A percentile compares a stretch with the other conserved stretches of the same genome.
Conservation (phyloP, 2,329 filamentous ascomycete species). For the Zarea fungicola region DNA sequence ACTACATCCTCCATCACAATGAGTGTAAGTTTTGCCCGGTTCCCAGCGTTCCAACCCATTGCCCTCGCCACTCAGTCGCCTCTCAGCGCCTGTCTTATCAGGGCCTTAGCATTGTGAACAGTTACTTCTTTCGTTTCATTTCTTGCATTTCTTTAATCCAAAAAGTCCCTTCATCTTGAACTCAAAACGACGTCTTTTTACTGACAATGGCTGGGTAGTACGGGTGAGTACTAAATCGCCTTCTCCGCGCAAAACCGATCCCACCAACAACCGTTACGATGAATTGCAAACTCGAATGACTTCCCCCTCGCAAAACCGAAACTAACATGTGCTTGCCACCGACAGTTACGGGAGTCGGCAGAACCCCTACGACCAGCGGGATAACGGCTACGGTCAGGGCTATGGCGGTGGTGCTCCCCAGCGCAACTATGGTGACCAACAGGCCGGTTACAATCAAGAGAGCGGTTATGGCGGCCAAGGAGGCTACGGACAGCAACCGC, state of each 20-base stretch:
- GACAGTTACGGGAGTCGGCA: conserved; percentile 48
- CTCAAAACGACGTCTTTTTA: conserved; percentile 7
- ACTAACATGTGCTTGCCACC: background rate
- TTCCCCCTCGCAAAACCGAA: background rate
- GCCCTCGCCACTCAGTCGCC: background rate
- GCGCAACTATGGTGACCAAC: too few species aligned
- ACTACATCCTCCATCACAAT: conserved; percentile 18
- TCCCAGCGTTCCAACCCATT: conserved; percentile 19
- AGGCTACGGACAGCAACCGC: conserved; percentile 10
- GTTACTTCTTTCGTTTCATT: conserved; percentile 17
- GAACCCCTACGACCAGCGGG: conserved; percentile 57
- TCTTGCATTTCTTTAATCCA: conserved; percentile 18
- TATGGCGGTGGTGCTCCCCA: conserved; percentile 12
- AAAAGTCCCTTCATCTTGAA: background rate
- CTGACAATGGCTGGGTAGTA: conserved; percentile 39
- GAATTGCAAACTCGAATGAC: too few species aligned
- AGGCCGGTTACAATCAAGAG: conserved; percentile 8
- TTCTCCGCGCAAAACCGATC: background rate
- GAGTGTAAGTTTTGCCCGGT: conserved; percentile 26
- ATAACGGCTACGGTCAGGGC: conserved; percentile 21
- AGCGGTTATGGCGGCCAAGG: conserved; percentile 10
- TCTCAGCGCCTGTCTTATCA: too few species aligned
- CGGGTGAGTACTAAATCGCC: conserved; percentile 43
- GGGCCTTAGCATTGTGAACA: too few species aligned
- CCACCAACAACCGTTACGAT: background rate